Conservation (phyloP, 345 rosid genomes). For the Lepidium sativum region DNA sequence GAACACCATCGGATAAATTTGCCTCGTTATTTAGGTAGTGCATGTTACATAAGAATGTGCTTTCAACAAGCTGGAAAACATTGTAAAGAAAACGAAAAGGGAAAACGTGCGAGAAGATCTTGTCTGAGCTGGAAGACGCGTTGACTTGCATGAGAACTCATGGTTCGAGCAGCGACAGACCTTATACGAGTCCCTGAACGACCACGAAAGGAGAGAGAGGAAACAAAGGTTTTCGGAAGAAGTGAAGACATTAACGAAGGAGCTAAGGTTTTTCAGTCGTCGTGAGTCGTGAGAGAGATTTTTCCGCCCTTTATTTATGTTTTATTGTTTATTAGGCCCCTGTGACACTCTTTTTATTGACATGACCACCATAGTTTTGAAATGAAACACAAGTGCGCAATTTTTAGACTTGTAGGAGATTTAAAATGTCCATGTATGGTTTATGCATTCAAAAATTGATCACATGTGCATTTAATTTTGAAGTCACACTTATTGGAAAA, state of each 20-base stretch:
- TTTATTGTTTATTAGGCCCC: background rate
- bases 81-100: background rate
- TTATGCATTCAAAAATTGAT: background rate
- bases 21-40: constrained; percentile 57
- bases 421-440: background rate
- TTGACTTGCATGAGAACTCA: constrained; percentile 19
- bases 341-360: background rate
- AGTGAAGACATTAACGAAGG: constrained; percentile 7
- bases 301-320: background rate
- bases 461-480: background rate
- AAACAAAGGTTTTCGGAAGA: constrained; percentile 4
- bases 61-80: constrained; percentile 60
- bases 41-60: constrained; percentile 57
- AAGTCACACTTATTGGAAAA: too few relatives aligned
- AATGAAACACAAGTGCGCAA: background rate
- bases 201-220: background rate
- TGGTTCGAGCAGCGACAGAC: constrained; percentile 3
- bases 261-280: background rate
- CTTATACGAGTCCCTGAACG: background rate
- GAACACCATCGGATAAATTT: constrained; percentile 43
- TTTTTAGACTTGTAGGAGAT: background rate
- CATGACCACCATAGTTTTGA: background rate
- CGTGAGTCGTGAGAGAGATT: background rate
- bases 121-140: constrained; percentile 32
- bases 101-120: constrained; percentile 14